phyloP scores from a whole-genome alignment of 192 early-diverging fungal genomes.

The Coemansia sp. region DNA sequence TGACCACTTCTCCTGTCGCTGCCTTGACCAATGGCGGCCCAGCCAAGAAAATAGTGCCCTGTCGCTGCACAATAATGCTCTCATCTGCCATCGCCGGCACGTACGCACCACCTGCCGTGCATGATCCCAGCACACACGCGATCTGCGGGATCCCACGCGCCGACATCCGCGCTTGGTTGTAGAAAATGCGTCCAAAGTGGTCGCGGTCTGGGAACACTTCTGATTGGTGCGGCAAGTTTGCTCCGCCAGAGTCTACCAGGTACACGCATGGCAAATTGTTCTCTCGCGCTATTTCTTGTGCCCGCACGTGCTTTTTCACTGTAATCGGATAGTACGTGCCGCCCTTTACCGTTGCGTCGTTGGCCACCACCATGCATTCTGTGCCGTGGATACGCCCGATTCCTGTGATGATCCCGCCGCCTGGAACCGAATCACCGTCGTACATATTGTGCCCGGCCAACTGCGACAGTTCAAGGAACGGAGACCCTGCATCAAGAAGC shows the following conservation, averaged over 20 bases:
- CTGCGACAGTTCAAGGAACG: constrained; percentile 93
- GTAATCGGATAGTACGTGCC: constrained; percentile 95
- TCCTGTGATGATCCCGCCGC: constrained; percentile 90
- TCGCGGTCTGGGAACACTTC: constrained; percentile 96
- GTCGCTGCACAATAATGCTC: constrained; percentile 90
- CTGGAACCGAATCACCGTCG: constrained; percentile 80
- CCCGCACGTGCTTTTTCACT: constrained; percentile 96
- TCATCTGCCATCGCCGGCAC: constrained; percentile 99
- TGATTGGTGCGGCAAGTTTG: constrained; percentile 88
- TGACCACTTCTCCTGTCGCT: constrained; percentile 92
- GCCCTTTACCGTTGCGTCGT: constrained; percentile 98
- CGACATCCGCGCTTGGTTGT: constrained; percentile 85
- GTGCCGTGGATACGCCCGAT: constrained; percentile 89
- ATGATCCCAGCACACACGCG: constrained; percentile 96
- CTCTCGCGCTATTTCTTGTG: constrained; percentile 94
- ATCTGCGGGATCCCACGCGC: constrained; percentile 87
- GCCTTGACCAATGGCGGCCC: constrained; percentile 96
- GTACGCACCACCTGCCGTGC: constrained; percentile 96
- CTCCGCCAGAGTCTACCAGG: constrained; percentile 93
- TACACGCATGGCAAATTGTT: constrained; percentile 95
- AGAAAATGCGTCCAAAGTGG: constrained; percentile 95
- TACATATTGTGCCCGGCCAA: constrained; percentile 90
- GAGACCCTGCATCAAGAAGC: constrained; percentile 61
- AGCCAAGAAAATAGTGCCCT: constrained; percentile 96
- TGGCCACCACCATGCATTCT: constrained; percentile 96